Base-by-base conservation (phyloP, 805 yeast species). In the Debaryomyces castellii region DNA sequence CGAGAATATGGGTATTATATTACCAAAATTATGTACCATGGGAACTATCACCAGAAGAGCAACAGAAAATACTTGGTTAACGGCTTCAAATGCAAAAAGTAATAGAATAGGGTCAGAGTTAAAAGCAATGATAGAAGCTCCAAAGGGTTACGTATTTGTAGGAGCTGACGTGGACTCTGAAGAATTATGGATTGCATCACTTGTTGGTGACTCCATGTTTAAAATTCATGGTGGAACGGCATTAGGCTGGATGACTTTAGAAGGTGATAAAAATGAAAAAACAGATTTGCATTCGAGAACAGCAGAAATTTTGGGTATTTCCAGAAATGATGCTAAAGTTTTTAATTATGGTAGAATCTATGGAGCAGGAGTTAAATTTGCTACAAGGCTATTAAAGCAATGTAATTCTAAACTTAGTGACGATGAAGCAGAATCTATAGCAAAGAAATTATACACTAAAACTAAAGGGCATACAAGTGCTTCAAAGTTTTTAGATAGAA, bases 121-220 rank as follows among this genome's bases (percentile, higher is more conserved):
- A 49, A 94, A 95, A 63, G 82, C 97, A 0, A 81, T 89, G 72
- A 74, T 94, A 4, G 70, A 76, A 46, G 97, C 97, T 0, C 99
- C 99, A 0, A 66, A 76, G 2, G 97, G 97, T 0, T 94, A 91
- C 61, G 79, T 80, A 30, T 87, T 94, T 68, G 96, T 94, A 7
- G 99, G 99, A 8, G 99, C 99, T 0, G 99, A 94, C 71, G 99
- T 94, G 7, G 99, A 94, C 64, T 89, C 97, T 32, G 99, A 94
- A 60, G 99, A 94, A 60, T 73, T 94, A 36, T 94, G 99, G 99
- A 94, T 94, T 53, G 99, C 99, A 0, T 87, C 97, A 16, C 69
- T 95, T 20, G 83, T 92, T 25, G 97, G 99, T 3, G 99, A 94
- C 62, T 84, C 98, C 0, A 80, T 85, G 43, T 89, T 92, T 65